A percentile compares a stretch with the other conserved stretches of the same genome.
Conservation (phyloP, 2,329 filamentous ascomycete species). For the Botrytis pseudocinerea region DNA sequence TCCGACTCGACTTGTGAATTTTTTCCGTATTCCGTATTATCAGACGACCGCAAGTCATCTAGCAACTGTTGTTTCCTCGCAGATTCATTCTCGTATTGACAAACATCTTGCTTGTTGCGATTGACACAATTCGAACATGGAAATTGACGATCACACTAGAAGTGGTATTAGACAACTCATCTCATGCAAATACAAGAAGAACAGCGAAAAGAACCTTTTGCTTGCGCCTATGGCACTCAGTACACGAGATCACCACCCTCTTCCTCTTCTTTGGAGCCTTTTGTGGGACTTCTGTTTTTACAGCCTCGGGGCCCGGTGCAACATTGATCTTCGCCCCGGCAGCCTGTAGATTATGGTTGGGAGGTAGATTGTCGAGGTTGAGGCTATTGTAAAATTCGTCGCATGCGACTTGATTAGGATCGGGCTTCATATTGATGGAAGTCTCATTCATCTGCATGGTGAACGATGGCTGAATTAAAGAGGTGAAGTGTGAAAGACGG, state of each 20-base stretch:
- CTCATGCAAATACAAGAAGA: background rate
- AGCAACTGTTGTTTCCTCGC: slow-evolving; percentile 38
- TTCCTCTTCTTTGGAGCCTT: slow-evolving; percentile 52
- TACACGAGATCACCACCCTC: slow-evolving; percentile 62
- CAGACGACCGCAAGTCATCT: slow-evolving; percentile 32
- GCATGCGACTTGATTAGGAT: slow-evolving; percentile 15
- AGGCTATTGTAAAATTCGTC: slow-evolving; percentile 17
- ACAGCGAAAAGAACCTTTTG: slow-evolving; percentile 36
- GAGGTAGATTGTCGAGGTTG: slow-evolving; percentile 11
- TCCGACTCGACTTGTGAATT: slow-evolving; percentile 34
- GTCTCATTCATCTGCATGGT: slow-evolving; percentile 55
- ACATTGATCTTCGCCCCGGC: background rate
- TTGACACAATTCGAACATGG: slow-evolving; percentile 61
- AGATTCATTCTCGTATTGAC: slow-evolving; percentile 53
- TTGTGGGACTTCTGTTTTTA: slow-evolving; percentile 23
- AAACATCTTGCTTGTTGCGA: slow-evolving; percentile 56
- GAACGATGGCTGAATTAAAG: slow-evolving; percentile 48
- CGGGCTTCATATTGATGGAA: background rate
- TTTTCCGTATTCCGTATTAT: slow-evolving; percentile 28
- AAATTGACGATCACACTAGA: slow-evolving; percentile 58
- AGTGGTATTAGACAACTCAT: slow-evolving; percentile 25
- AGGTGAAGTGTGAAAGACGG: slow-evolving; percentile 52
- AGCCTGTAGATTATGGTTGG: slow-evolving; percentile 24
- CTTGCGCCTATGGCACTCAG: slow-evolving; percentile 64
- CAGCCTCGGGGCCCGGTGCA: background rate